These are phyloP conservation scores for Aureobasidium subglaciale DNA, from an alignment of 2,329 filamentous ascomycete species.

Conservation along the genomic window DNA sequence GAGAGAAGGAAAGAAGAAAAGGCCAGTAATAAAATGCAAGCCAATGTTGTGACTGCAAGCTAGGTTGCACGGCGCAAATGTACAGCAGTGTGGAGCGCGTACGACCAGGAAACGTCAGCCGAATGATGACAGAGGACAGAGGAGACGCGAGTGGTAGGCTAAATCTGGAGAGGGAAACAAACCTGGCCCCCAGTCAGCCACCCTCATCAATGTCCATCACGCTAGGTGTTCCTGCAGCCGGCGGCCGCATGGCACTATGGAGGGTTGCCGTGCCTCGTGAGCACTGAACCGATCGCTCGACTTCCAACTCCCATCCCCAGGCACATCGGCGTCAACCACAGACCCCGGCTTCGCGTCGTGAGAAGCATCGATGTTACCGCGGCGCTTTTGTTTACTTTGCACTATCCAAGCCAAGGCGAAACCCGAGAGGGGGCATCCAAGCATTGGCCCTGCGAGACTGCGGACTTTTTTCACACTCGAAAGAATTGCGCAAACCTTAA, in stretches of 20 bases:
- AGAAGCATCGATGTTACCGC: background rate
- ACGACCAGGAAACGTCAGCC: slow-evolving; percentile 11
- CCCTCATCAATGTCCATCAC: slow-evolving; percentile 13
- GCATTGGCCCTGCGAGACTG: background rate
- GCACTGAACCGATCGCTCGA: slow-evolving; percentile 1
- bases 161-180: slow-evolving; percentile 10
- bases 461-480: background rate
- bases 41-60: slow-evolving; percentile 11
- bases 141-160: too few species aligned
- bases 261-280: slow-evolving; percentile 5
- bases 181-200: slow-evolving; percentile 12
- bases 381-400: slow-evolving; percentile 7
- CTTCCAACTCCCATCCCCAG: background rate
- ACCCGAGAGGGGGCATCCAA: background rate
- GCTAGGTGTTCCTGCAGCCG: slow-evolving; percentile 14
- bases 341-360: background rate
- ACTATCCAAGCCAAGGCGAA: background rate
- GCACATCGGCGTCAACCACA: background rate
- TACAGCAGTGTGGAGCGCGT: slow-evolving; percentile 12
- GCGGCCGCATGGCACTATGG: slow-evolving; percentile 10
- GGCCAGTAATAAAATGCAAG: background rate
- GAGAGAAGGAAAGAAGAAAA: background rate
- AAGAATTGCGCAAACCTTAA: slow-evolving; percentile 1
- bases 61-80: slow-evolving; percentile 13
- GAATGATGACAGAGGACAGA: slow-evolving; percentile 12